Base-by-base conservation (phyloP, 805 yeast species). In the Ogataea kodamae region DNA sequence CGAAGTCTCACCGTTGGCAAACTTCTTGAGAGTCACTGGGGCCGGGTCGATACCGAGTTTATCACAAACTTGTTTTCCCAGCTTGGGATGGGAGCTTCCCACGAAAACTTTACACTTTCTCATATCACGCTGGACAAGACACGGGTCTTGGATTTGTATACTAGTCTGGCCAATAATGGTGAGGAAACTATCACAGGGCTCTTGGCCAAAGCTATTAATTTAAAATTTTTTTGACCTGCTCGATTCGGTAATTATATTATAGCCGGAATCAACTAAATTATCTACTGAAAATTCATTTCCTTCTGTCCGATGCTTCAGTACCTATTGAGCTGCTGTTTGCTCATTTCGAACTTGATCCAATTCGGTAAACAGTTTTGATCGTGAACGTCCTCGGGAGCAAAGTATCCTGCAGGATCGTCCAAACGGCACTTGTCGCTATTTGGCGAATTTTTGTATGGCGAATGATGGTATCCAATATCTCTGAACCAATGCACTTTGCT, bases 61-160 rank as follows among this genome's bases (percentile, higher is more conserved):
- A 40, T 85, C 86, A 64, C 98, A 92, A 26, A 92, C 95, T 43
- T 86, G 70, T 42, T 76, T 70, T 23, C 98, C 98, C 50, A 92
- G 71, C 56, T 88, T 95, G 9, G 97, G 96, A 62, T 92, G 98
- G 35, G 97, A 89, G 40, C 85, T 79, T 28, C 99, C 99, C 38
- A 92, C 94, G 61, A 92, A 92, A 27, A 92, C 86, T 62, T 92
- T 90, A 57, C 96, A 87, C 78, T 89, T 88, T 63, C 97, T 87
- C 98, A 92, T 92, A 16, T 39, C 46, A 18, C 31, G 29, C n/a
- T 15, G 27, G 15, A 18, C 27, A 30, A 26, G 39, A 30, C 29
- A 10, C 5, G 14, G 3, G 24, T 28, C 24, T 20, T 28, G 31
- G 16, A 26, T 6, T 14, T 26, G 6, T 5, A 8, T 17, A 8